A percentile compares a stretch with the other conserved stretches of the same genome.
phyloP scores from a whole-genome alignment of 1,139 yeast genomes.

The Meyerozyma elateridarum region DNA sequence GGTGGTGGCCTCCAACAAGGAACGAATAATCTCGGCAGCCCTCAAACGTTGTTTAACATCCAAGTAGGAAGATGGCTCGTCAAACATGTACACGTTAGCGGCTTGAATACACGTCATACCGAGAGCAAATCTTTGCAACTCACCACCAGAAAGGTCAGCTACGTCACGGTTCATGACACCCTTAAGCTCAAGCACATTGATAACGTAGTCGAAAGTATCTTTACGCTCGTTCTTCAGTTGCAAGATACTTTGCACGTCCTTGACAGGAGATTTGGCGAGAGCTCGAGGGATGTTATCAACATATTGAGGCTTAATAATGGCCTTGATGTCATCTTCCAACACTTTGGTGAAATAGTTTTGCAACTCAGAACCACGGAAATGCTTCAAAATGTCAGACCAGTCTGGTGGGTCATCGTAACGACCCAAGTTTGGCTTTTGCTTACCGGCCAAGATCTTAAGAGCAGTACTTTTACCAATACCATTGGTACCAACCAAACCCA shows the following conservation, averaged over 20 bases:
- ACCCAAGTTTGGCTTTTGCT: conserved; percentile 95
- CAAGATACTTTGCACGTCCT: conserved; percentile 80
- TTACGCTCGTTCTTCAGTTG: conserved; percentile 68
- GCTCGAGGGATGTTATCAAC: conserved; percentile 97
- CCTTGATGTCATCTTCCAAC: conserved; percentile 87
- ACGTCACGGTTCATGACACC: conserved; percentile 81
- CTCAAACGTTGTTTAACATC: conserved; percentile 98
- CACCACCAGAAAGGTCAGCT: conserved; percentile 92
- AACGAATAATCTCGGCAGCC: conserved; percentile 92
- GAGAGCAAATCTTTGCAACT: conserved; percentile 94
- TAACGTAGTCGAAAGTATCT: conserved; percentile 55
- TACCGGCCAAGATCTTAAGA: conserved; percentile 94
- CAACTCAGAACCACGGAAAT: conserved; percentile 95
- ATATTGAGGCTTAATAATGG: conserved; percentile 95
- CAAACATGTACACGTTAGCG: conserved; percentile 97
- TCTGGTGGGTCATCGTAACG: conserved; percentile 92
- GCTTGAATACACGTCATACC: conserved; percentile 95
- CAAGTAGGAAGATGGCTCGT: conserved; percentile 96
- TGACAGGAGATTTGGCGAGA: conserved; percentile 78
- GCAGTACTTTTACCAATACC: conserved; percentile 99
- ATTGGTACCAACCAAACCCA: conserved; percentile 96
- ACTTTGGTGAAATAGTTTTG: conserved; percentile 94
- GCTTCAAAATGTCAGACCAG: conserved; percentile 88
- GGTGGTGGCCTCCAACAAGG: conserved; percentile 65
- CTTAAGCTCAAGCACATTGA: conserved; percentile 66